A percentile compares a stretch with the other conserved stretches of the same genome.
phyloP scores from a whole-genome alignment of 2,329 filamentous ascomycete genomes.

The Aureobasidium sp. region DNA sequence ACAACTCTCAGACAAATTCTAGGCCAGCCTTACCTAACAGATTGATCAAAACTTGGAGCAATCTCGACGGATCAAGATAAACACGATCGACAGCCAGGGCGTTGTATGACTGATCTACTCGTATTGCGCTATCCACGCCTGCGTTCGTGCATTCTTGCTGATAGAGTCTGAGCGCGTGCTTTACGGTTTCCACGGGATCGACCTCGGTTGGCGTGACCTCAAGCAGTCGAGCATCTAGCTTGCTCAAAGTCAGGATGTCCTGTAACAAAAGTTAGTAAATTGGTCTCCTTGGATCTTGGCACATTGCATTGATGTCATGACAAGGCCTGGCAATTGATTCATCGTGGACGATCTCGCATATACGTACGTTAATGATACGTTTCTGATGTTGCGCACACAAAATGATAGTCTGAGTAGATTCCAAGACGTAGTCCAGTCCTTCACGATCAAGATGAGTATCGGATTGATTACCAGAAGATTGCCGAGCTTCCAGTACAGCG shows the following conservation, averaged over 20 bases:
- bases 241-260: slow-evolving; percentile 40
- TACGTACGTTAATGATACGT: background rate
- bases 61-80: slow-evolving; percentile 25
- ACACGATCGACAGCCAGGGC: slow-evolving; percentile 33
- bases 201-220: slow-evolving; percentile 59
- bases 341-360: background rate
- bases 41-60: slow-evolving; percentile 28
- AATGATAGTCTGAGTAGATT: slow-evolving; percentile 25
- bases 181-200: slow-evolving; percentile 55
- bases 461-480: slow-evolving; percentile 35
- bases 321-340: background rate
- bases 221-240: slow-evolving; percentile 25
- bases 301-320: background rate
- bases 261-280: slow-evolving; percentile 32
- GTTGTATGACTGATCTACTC: slow-evolving; percentile 52
- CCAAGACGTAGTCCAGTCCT: slow-evolving; percentile 37
- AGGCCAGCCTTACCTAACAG: slow-evolving; percentile 22
- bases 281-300: slow-evolving; percentile 19
- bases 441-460: slow-evolving; percentile 26
- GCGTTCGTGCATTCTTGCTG: slow-evolving; percentile 61
- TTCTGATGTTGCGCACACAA: slow-evolving; percentile 26
- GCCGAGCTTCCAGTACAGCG: slow-evolving; percentile 37
- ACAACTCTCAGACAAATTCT: background rate
- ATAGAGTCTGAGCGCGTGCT: slow-evolving; percentile 64
- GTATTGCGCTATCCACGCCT: slow-evolving; percentile 55